Evolutionary conservation across 2,329 filamentous ascomycete genomes (phyloP).

Genomic region (Fusarium stilboides): DNA sequence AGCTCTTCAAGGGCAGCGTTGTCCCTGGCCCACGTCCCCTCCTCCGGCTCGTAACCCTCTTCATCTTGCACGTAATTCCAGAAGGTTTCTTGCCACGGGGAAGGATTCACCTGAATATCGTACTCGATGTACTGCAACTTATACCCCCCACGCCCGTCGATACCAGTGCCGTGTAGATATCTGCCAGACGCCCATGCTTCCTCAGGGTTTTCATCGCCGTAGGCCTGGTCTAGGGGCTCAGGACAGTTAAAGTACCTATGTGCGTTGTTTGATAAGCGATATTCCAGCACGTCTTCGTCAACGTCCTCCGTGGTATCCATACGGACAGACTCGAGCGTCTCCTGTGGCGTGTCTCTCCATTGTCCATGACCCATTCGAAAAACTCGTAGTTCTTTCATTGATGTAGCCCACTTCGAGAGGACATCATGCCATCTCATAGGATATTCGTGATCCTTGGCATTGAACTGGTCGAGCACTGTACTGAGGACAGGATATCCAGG

Average conservation of each 20-base stretch:
- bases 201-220: neutral
- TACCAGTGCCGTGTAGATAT: neutral
- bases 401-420: conserved; percentile 9
- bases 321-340: neutral
- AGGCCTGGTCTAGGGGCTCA: neutral
- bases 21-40: conserved; percentile 1
- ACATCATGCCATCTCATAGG: conserved; percentile 23
- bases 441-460: neutral
- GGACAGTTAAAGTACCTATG: conserved; percentile 9
- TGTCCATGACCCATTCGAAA: conserved; percentile 12
- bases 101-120: neutral
- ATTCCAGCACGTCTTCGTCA: neutral
- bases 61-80: too few species aligned
- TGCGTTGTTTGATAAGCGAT: neutral
- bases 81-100: neutral
- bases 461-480: neutral
- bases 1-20: neutral
- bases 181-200: neutral
- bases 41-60: neutral
- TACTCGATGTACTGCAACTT: conserved; percentile 17
- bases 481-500: conserved; percentile 10
- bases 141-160: neutral
- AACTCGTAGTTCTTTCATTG: conserved; percentile 14
- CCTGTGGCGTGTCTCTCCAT: neutral
- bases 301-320: neutral